Conservation (phyloP, 192 early-diverging fungal species). For the Coemansia sp. region DNA sequence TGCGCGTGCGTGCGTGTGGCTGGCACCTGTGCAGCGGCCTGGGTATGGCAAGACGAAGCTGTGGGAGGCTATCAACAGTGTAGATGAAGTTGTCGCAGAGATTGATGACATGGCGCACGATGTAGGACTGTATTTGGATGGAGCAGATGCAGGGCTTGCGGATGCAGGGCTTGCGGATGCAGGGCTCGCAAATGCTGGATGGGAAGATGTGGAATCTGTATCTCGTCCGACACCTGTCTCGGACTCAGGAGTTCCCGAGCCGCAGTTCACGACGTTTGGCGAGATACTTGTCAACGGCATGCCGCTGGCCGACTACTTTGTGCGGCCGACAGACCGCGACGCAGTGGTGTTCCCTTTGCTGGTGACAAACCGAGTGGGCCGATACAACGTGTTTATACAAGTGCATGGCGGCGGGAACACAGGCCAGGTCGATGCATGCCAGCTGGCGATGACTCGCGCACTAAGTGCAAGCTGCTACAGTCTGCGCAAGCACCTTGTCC, state of each 20-base stretch:
- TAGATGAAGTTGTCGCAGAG: slow-evolving; percentile 49
- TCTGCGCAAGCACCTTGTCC: slow-evolving; percentile 58
- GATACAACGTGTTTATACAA: slow-evolving; percentile 82
- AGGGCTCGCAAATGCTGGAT: background rate
- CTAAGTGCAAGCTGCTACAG: slow-evolving; percentile 64
- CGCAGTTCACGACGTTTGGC: slow-evolving; percentile 36
- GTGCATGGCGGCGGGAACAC: slow-evolving; percentile 80
- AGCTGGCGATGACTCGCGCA: slow-evolving; percentile 75
- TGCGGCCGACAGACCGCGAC: slow-evolving; percentile 63
- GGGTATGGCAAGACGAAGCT: background rate
- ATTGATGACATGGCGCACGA: background rate
- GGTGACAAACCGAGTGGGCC: slow-evolving; percentile 62
- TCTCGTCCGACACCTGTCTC: too few relatives aligned
- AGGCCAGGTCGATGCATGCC: slow-evolving; percentile 85
- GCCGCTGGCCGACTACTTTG: slow-evolving; percentile 74
- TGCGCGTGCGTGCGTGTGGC: slow-evolving; percentile 71
- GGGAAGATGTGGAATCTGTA: too few relatives aligned
- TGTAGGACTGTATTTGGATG: background rate
- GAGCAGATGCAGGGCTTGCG: background rate
- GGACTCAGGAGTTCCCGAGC: slow-evolving; percentile 1
- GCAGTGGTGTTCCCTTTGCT: slow-evolving; percentile 72
- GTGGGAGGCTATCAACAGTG: background rate
- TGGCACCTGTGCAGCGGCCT: slow-evolving; percentile 52
- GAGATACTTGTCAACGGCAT: slow-evolving; percentile 76
- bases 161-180: background rate